phyloP scores from a whole-genome alignment of 2,329 filamentous ascomycete genomes.

The Zalaria obscura region DNA sequence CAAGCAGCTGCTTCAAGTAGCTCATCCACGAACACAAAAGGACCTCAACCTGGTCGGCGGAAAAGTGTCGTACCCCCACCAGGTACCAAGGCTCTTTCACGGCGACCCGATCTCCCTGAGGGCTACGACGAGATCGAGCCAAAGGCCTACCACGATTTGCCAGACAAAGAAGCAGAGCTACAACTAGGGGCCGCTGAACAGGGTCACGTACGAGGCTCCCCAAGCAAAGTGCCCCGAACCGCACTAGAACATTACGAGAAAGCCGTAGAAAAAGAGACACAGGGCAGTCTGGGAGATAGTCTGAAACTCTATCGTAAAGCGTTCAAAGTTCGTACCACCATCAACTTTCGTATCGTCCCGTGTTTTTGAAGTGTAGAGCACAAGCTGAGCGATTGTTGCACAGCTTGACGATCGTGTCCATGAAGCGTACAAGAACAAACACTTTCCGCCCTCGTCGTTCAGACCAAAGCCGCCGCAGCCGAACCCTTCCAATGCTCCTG shows the following conservation, averaged over 20 bases:
- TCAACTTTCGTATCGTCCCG: background rate
- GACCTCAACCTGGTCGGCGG: background rate
- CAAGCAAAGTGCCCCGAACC: slow-evolving; percentile 40
- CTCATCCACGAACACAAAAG: background rate
- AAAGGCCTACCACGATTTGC: slow-evolving; percentile 29
- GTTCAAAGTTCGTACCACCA: slow-evolving; percentile 52
- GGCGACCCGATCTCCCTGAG: slow-evolving; percentile 3
- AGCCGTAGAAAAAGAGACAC: slow-evolving; percentile 75
- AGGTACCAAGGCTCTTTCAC: slow-evolving; percentile 1
- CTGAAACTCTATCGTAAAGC: slow-evolving; percentile 78
- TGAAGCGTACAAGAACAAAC: slow-evolving; percentile 75
- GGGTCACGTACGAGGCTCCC: slow-evolving; percentile 19
- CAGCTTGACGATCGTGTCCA: slow-evolving; percentile 78
- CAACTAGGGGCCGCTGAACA: slow-evolving; percentile 25
- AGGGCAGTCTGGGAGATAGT: slow-evolving; percentile 80
- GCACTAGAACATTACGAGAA: slow-evolving; percentile 87
- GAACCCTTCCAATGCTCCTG: slow-evolving; percentile 35
- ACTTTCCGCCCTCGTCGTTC: slow-evolving; percentile 56
- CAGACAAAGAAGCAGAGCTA: slow-evolving; percentile 29
- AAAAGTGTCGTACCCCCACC: background rate
- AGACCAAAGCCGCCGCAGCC: slow-evolving; percentile 19
- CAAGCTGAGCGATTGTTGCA: slow-evolving; percentile 1
- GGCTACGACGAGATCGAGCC: slow-evolving; percentile 24
- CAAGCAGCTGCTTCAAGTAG: background rate
- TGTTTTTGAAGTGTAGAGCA: background rate